Evolutionary conservation across 306 rosid species (phyloP), one percentile per base, ranked within the genome.

Genomic region (Vigna hirtella): DNA sequence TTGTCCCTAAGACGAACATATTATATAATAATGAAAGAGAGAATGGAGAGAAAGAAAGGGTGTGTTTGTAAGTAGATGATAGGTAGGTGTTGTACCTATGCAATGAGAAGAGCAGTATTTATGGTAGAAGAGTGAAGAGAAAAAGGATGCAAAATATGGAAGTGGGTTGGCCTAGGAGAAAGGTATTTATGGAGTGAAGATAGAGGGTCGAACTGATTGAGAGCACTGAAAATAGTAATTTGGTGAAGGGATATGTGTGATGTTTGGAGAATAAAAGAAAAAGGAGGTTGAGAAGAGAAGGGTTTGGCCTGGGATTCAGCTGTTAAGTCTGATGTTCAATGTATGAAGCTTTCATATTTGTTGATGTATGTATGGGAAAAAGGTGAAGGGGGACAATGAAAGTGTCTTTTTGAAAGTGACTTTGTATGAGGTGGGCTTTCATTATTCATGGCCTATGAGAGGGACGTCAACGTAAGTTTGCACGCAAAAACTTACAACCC

Each of bases 321-420:
- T 20, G 22, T 20, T 20, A 20, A 20, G 22, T 20, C 22, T 20
- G 22, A 20, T 20, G 22, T 77, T 85, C 74, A 24, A 24, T 57
- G 1, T 72, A 83, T 66, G 30, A 75, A 50, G 83, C 77, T 70
- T 82, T 79, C 82, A 77, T 80, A 43, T 71, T 59, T 83, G 4
- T 52, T 52, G 24, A 52, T 84, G 61, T 62, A 56, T 62, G 89
- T 84, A 84, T 68, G 78, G 86, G 85, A 1, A 85, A 81, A 81
- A 74, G 89, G 58, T 2, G 71, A 74, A 50, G 73, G 73, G 50
- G 24, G 52, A 59, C 58, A 56, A 61, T 45, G 66, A 83, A 84
- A 76, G 84, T 78, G 56, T 62, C 70, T 85, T 81, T 69, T 34
- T 50, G 83, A 89, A 82, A 80, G 83, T 76, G 83, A 79, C 81